Evolutionary conservation across 352 stramenopile genomes (phyloP).

Genomic region (Thraustochytrium striatum): DNA sequence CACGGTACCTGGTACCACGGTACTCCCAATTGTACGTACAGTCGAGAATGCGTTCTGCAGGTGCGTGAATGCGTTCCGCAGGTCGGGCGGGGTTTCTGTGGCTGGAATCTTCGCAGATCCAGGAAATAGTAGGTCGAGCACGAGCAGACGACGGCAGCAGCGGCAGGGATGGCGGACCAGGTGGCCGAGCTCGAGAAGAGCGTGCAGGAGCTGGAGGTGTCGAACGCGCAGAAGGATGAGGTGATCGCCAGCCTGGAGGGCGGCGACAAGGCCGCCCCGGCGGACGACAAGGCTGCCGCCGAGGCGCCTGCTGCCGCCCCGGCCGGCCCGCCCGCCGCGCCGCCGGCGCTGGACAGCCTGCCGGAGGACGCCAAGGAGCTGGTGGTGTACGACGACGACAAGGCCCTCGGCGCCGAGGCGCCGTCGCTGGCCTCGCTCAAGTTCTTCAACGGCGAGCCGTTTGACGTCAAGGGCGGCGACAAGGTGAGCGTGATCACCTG

Average conservation of each 20-base stretch:
- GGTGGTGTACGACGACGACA: constrained; percentile 22
- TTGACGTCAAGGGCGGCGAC: constrained; percentile 13
- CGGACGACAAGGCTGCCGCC: no score
- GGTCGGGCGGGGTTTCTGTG: no score
- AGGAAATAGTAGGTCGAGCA: no score
- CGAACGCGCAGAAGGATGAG: constrained; percentile 31
- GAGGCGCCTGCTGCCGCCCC: no score
- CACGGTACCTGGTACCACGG: no score
- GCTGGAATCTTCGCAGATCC: no score
- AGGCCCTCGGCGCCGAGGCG: constrained; percentile 26
- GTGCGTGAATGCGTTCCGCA: no score
- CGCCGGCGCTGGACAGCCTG: not conserved
- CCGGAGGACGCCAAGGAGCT: constrained; percentile 30
- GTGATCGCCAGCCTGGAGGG: constrained; percentile 9
- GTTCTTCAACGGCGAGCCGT: constrained; percentile 29
- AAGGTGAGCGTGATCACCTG: constrained; percentile 16
- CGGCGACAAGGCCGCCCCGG: not conserved
- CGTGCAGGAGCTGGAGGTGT: constrained; percentile 41
- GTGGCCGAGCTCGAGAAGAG: constrained; percentile 11
- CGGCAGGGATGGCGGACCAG: not conserved
- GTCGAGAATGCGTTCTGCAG: no score
- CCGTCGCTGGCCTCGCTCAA: constrained; percentile 32
- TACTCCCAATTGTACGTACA: no score
- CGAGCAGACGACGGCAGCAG: no score
- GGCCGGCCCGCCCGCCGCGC: not conserved